Percentiles rank a stretch among this genome's conserved stretches.
phyloP scores from a whole-genome alignment of 2,329 filamentous ascomycete genomes.

The Fusarium sp. region DNA sequence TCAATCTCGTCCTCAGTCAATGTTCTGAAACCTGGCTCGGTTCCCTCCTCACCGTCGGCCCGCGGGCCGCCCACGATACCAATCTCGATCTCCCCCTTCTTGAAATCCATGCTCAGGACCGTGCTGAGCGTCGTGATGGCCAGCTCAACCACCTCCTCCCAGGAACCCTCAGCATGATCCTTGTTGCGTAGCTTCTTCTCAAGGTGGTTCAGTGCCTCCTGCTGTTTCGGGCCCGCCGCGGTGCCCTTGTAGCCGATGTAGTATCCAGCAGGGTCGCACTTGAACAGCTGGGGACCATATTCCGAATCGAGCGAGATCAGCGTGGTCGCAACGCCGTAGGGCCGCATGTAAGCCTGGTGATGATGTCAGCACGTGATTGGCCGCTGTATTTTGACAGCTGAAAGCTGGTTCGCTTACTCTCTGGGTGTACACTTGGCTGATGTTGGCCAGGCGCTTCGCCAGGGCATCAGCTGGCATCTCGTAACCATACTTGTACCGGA shows the following conservation, averaged over 20 bases:
- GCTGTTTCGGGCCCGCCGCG: constrained; percentile 96
- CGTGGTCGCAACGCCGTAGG: constrained; percentile 94
- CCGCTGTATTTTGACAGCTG: constrained; percentile 27
- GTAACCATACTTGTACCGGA: constrained; percentile 98
- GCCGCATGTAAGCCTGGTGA: constrained; percentile 91
- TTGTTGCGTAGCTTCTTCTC: constrained; percentile 99
- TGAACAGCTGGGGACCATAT: constrained; percentile 94
- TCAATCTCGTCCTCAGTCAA: constrained; percentile 99
- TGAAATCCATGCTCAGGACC: constrained; percentile 98
- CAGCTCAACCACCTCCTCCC: constrained; percentile 98
- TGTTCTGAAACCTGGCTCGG: constrained; percentile 84
- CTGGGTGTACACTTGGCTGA: constrained; percentile 99
- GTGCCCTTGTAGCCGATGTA: constrained; percentile 99
- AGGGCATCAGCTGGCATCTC: constrained; percentile 99
- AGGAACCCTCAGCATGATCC: constrained; percentile 90
- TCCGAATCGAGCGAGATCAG: constrained; percentile 95
- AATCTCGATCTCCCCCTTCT: constrained; percentile 98
- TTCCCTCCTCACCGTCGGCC: constrained; percentile 86
- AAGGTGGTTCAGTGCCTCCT: constrained; percentile 97
- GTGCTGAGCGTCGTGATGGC: constrained; percentile 96
- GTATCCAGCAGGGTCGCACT: constrained; percentile 98
- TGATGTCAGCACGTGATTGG: constrained; percentile 45
- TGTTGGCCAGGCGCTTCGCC: constrained; percentile 97
- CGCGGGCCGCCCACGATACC: constrained; percentile 94
- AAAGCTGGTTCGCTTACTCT: constrained; percentile 70